Evolutionary conservation across 2,329 filamentous ascomycete genomes (phyloP).

Genomic region (Alternaria arbusti): DNA sequence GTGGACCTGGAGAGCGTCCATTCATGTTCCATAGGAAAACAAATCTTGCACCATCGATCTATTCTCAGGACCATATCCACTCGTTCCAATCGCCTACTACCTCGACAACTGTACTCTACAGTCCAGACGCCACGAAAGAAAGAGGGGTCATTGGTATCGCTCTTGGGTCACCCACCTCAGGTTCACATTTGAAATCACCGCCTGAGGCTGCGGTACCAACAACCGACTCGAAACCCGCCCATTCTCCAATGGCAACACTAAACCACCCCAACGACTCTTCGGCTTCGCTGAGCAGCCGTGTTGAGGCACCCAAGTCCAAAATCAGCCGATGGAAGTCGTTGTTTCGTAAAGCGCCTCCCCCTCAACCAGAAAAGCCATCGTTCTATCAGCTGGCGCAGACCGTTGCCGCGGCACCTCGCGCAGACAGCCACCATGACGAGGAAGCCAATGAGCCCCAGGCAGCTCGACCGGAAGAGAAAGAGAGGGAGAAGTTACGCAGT

Average conservation of each 20-base stretch:
- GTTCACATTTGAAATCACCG: slow-evolving; percentile 36
- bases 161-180: slow-evolving; percentile 47
- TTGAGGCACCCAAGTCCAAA: slow-evolving; percentile 40
- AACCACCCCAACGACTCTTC: slow-evolving; percentile 11
- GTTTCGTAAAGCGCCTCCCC: slow-evolving; percentile 42
- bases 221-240: neutral
- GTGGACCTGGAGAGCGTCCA: slow-evolving; percentile 41
- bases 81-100: slow-evolving; percentile 37
- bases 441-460: slow-evolving; percentile 27
- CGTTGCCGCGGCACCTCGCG: slow-evolving; percentile 26
- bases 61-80: slow-evolving; percentile 33
- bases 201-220: slow-evolving; percentile 24
- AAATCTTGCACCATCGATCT: slow-evolving; percentile 30
- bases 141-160: slow-evolving; percentile 49
- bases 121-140: slow-evolving; percentile 36
- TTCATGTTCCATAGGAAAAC: slow-evolving; percentile 47
- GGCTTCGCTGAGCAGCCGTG: slow-evolving; percentile 12
- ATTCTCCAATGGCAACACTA: slow-evolving; percentile 17
- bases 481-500: slow-evolving; percentile 23
- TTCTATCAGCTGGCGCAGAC: slow-evolving; percentile 47
- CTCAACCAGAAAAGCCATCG: slow-evolving; percentile 30
- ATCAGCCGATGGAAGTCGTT: slow-evolving; percentile 49
- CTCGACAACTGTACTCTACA: slow-evolving; percentile 39
- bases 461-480: slow-evolving; percentile 20
- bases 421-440: slow-evolving; percentile 43